phyloP scores from a whole-genome alignment of 106 monocot species.

The Posidonia australis region DNA sequence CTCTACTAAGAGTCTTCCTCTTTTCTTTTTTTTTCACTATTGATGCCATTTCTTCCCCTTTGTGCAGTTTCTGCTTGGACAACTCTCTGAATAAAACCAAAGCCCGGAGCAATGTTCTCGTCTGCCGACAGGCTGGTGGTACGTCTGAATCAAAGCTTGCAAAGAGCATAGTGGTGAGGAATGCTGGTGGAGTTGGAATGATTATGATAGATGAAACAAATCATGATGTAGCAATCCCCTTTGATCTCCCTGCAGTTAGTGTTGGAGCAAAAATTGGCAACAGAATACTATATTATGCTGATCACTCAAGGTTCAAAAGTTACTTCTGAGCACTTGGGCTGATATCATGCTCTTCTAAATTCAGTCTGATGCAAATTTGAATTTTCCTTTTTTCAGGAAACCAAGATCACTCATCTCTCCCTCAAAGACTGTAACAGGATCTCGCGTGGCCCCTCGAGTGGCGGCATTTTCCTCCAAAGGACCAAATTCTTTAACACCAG shows the following conservation, averaged over 20 bases:
- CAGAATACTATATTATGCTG: slow-evolving; percentile 58
- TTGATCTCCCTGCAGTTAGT: slow-evolving; percentile 52
- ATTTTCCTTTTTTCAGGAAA: slow-evolving; percentile 24
- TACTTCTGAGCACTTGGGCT: background rate
- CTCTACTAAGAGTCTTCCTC: too few relatives aligned
- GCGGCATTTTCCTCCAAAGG: slow-evolving; percentile 87
- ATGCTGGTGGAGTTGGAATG: slow-evolving; percentile 84
- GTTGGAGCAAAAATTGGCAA: slow-evolving; percentile 41
- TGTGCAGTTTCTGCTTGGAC: slow-evolving; percentile 70
- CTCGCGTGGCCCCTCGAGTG: slow-evolving; percentile 45
- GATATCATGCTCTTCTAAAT: too few relatives aligned
- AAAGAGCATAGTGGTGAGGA: slow-evolving; percentile 56
- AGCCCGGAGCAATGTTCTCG: slow-evolving; percentile 53
- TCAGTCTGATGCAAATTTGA: too few relatives aligned
- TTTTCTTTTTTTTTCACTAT: background rate
- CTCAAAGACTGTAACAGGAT: slow-evolving; percentile 43
- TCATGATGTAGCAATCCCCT: slow-evolving; percentile 58
- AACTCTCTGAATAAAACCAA: slow-evolving; percentile 77
- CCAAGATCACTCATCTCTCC: slow-evolving; percentile 51
- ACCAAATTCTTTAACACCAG: slow-evolving; percentile 73
- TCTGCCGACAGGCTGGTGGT: slow-evolving; percentile 56
- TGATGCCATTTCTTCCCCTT: background rate
- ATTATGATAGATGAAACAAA: slow-evolving; percentile 66
- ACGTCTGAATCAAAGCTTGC: slow-evolving; percentile 59
- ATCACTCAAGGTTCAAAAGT: slow-evolving; percentile 50